These are phyloP conservation scores for Kodamaea sagamina DNA, from an alignment of 805 yeast species.

Conservation along the genomic window DNA sequence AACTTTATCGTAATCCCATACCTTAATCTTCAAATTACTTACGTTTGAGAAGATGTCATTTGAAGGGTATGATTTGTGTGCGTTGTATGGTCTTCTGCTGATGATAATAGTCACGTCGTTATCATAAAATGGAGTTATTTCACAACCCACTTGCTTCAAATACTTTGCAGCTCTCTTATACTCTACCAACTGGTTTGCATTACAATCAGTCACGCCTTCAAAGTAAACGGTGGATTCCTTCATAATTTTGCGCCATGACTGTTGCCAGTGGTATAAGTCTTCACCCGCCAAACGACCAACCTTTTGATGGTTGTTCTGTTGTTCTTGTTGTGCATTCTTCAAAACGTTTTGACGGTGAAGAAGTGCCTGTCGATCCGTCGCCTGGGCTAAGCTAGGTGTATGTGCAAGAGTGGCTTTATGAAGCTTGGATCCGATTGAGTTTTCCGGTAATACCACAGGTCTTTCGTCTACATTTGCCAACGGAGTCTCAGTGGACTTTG, in stretches of 20 bases:
- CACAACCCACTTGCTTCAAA: conserved; percentile 51
- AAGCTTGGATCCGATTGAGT: conserved; percentile 3
- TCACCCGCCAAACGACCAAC: conserved; percentile 43
- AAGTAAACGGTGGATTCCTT: conserved; percentile 59
- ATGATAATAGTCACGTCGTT: conserved; percentile 74
- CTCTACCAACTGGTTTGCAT: conserved; percentile 34
- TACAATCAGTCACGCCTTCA: conserved; percentile 49
- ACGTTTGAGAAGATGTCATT: conserved; percentile 72
- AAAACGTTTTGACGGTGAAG: conserved; percentile 8
- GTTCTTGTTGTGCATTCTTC: conserved; percentile 8
- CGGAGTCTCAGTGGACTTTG: neutral
- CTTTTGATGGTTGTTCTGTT: conserved; percentile 13
- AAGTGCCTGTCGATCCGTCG: conserved; percentile 1
- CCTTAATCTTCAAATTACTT: conserved; percentile 60
- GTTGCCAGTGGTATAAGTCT: conserved; percentile 60
- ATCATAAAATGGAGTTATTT: conserved; percentile 47
- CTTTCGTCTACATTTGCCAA: conserved; percentile 4
- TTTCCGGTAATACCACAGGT: conserved; percentile 3
- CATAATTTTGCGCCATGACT: conserved; percentile 64
- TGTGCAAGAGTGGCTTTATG: conserved; percentile 2
- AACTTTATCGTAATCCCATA: conserved; percentile 88
- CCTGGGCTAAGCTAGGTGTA: neutral
- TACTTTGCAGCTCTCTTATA: conserved; percentile 46
- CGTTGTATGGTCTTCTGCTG: conserved; percentile 56
- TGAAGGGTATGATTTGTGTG: conserved; percentile 42